Evolutionary conservation across 2,329 filamentous ascomycete species (phyloP).

Genomic region (Penicillium decumbens): DNA sequence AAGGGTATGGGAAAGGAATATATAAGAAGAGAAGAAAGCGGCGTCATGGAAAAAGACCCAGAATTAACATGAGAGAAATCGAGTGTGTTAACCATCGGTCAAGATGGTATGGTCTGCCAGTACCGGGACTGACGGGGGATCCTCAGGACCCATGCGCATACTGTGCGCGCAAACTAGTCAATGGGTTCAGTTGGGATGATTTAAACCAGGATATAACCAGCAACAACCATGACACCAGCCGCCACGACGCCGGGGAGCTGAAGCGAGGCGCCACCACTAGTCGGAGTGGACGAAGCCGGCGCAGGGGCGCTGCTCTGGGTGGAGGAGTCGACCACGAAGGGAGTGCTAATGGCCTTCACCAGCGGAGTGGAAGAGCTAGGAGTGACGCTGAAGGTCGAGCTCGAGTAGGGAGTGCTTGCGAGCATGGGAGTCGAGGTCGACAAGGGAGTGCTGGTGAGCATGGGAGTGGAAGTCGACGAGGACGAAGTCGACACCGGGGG

Average conservation of each 20-base stretch:
- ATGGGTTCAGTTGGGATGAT: background rate
- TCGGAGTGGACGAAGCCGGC: slow-evolving; percentile 14
- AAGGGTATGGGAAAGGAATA: slow-evolving; percentile 12
- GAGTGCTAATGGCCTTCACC: slow-evolving; percentile 13
- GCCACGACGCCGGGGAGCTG: slow-evolving; percentile 27
- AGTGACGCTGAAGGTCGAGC: slow-evolving; percentile 11
- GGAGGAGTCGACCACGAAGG: slow-evolving; percentile 6
- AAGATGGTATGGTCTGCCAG: slow-evolving; percentile 4
- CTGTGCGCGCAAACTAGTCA: background rate
- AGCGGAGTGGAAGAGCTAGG: slow-evolving; percentile 18
- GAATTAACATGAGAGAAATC: background rate
- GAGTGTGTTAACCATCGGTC: background rate
- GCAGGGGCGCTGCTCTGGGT: slow-evolving; percentile 5
- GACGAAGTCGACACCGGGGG: too few species aligned
- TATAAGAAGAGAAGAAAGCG: slow-evolving; percentile 4
- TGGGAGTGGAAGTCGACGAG: too few species aligned
- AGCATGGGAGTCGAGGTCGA: slow-evolving; percentile 12
- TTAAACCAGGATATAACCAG: slow-evolving; percentile 35
- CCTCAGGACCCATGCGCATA: slow-evolving; percentile 7
- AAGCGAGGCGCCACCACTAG: slow-evolving; percentile 21
- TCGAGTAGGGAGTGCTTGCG: slow-evolving; percentile 16
- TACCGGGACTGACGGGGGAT: slow-evolving; percentile 4
- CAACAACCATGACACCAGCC: slow-evolving; percentile 30
- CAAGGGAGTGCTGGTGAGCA: too few species aligned
- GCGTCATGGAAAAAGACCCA: background rate